A percentile compares a stretch with the other conserved stretches of the same genome.
These are phyloP conservation scores for Pseudonitzschia pungens DNA, from an alignment of 108 stramenopile species.

Conservation along the genomic window DNA sequence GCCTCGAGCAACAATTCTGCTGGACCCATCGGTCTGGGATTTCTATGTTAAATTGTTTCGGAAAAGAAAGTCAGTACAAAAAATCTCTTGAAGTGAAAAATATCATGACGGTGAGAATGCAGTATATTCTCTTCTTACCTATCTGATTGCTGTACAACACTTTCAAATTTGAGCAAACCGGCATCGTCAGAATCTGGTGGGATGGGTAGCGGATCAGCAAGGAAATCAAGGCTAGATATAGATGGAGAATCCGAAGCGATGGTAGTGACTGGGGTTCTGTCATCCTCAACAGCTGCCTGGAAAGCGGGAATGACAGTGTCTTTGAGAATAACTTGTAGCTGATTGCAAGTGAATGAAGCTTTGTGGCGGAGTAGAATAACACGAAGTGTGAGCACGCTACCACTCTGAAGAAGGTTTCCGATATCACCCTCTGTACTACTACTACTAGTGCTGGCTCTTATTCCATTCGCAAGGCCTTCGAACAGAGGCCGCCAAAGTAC, in stretches of 20 bases:
- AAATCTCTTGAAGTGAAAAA: background rate
- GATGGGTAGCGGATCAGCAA: slow-evolving; percentile 60
- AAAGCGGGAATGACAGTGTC: slow-evolving; percentile 73
- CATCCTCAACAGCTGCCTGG: slow-evolving; percentile 61
- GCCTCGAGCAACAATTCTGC: slow-evolving; percentile 86
- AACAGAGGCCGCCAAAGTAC: slow-evolving; percentile 79
- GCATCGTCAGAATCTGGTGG: slow-evolving; percentile 73
- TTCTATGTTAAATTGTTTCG: background rate
- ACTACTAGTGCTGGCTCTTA: slow-evolving; percentile 54
- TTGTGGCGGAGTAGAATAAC: slow-evolving; percentile 87
- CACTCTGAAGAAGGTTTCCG: slow-evolving; percentile 81
- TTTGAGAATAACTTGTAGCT: slow-evolving; percentile 59
- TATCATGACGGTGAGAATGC: background rate
- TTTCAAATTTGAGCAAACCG: slow-evolving; percentile 62
- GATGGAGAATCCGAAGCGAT: slow-evolving; percentile 83
- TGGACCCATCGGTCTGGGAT: slow-evolving; percentile 66
- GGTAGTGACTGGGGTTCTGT: slow-evolving; percentile 58
- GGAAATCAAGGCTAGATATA: slow-evolving; percentile 78
- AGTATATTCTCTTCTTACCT: slow-evolving; percentile 18
- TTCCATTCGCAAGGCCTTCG: slow-evolving; percentile 78
- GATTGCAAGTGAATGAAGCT: slow-evolving; percentile 53
- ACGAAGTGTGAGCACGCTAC: slow-evolving; percentile 75
- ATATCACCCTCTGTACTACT: slow-evolving; percentile 69
- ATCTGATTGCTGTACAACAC: slow-evolving; percentile 53
- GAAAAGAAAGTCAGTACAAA: background rate